Percentiles rank a stretch among this genome's conserved stretches.
Conservation (phyloP, 345 rosid genomes). For the Draba incana region DNA sequence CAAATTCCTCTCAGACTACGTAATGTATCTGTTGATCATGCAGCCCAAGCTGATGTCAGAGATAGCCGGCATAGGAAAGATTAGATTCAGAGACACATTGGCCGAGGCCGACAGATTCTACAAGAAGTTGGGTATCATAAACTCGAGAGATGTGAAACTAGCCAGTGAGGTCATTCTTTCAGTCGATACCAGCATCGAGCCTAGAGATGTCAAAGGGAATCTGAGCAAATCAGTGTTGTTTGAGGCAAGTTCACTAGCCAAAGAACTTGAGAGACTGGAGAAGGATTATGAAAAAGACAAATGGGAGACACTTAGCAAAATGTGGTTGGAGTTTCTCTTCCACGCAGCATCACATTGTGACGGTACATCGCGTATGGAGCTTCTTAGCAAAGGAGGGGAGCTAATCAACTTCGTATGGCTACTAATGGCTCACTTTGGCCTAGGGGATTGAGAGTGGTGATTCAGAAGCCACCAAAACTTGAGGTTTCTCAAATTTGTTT, state of each 20-base stretch:
- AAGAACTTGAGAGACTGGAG: slow-evolving; percentile 29
- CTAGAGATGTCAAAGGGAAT: slow-evolving; percentile 40
- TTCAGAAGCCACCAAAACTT: slow-evolving; percentile 31
- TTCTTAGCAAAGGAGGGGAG: slow-evolving; percentile 55
- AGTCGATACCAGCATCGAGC: slow-evolving; percentile 26
- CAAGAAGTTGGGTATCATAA: slow-evolving; percentile 6
- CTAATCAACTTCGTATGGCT: slow-evolving; percentile 59
- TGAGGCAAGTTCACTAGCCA: slow-evolving; percentile 42
- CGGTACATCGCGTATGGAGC: slow-evolving; percentile 37
- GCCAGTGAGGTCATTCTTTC: slow-evolving; percentile 23
- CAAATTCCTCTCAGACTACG: slow-evolving; percentile 38
- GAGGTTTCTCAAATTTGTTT: background rate
- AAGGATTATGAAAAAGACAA: background rate
- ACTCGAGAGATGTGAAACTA: background rate
- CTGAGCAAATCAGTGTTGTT: slow-evolving; percentile 42
- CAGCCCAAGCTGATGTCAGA: slow-evolving; percentile 38
- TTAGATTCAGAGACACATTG: slow-evolving; percentile 43
- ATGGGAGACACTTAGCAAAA: slow-evolving; percentile 24
- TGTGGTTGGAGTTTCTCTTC: slow-evolving; percentile 36
- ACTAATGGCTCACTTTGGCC: slow-evolving; percentile 55
- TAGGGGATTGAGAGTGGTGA: slow-evolving; percentile 47
- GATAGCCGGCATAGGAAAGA: slow-evolving; percentile 38
- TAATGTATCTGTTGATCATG: slow-evolving; percentile 42
- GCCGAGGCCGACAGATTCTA: slow-evolving; percentile 27
- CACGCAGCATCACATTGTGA: slow-evolving; percentile 36